phyloP scores from a whole-genome alignment of 2,329 filamentous ascomycete genomes.

The Remersonia thermophila region DNA sequence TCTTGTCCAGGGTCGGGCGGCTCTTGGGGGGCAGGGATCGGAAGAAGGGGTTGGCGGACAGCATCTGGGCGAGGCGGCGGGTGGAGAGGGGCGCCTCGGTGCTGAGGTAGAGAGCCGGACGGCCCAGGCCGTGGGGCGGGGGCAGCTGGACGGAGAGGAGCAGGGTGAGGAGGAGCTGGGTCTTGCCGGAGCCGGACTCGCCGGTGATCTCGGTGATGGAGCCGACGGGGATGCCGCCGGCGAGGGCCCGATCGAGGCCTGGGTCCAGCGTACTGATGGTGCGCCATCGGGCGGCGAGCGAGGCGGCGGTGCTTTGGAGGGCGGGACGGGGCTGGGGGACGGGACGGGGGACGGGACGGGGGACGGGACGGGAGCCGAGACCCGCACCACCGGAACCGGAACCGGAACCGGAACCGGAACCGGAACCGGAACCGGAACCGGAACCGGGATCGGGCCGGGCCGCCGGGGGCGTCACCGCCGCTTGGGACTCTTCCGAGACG shows the following conservation, averaged over 20 bases:
- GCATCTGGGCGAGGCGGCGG: slow-evolving; percentile 65
- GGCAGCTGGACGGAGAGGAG: slow-evolving; percentile 77
- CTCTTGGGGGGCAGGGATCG: slow-evolving; percentile 17
- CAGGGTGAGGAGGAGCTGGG: slow-evolving; percentile 77
- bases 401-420: not conserved
- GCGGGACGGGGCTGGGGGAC: not conserved
- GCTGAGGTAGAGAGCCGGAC: slow-evolving; percentile 80
- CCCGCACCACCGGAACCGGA: not conserved
- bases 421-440: slow-evolving; percentile 7
- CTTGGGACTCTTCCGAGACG: slow-evolving; percentile 12
- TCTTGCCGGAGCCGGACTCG: slow-evolving; percentile 91
- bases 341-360: not conserved
- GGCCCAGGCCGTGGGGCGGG: slow-evolving; percentile 54
- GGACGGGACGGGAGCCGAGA: not conserved
- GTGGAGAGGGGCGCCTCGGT: slow-evolving; percentile 83
- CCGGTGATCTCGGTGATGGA: slow-evolving; percentile 83
- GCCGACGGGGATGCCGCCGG: slow-evolving; percentile 69
- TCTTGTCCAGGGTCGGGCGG: slow-evolving; percentile 55
- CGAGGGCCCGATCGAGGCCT: slow-evolving; percentile 54
- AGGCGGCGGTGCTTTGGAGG: slow-evolving; percentile 24
- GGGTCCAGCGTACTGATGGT: slow-evolving; percentile 72
- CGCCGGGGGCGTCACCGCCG: too few species aligned
- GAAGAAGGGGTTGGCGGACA: slow-evolving; percentile 53
- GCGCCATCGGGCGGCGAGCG: slow-evolving; percentile 32
- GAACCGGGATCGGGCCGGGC: slow-evolving; percentile 5